Base-by-base conservation (phyloP, 441 rosid genomes). In the Aquilaria agallochum region DNA sequence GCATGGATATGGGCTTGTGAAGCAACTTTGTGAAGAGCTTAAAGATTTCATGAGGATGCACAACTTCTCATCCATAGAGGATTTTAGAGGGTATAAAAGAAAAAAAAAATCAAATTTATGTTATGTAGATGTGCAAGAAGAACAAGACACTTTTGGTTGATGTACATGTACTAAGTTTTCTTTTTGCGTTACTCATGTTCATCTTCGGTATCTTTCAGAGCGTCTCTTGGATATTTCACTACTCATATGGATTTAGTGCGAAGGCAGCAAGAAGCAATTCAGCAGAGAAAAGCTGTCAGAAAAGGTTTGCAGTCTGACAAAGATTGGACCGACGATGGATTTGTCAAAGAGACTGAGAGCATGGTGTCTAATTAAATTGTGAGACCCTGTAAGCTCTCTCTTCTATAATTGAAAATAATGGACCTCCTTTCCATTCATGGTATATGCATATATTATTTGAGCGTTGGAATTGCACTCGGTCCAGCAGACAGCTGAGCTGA, bases 251-350 rank as follows among this genome's bases (percentile, higher is more conserved):
- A 94, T 68, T 70, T 90, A 65, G 97, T 94, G 3, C 71, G 66
- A 14, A 80, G 96, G 66, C 97, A 94, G 68, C 78, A 80, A 71
- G 97, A 84, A 75, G 98, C 96, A 0, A 83, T 94, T 44, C 77
- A 70, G 56, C 87, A 75, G 69, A 74, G 97, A 71, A 90, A 84
- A 71, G 96, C 93, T 7, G 53, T 78, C 56, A 88, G 55, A 76
- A 83, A 75, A 64, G 97, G 99, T 13, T 67, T 91, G 78, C 82
- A 82, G 65, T 91, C 97, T n/a, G 97, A 94, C 65, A 94, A 89
- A 72, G 99, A 94, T 36, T 89, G 99, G 99, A 94, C 97, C 0
- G 96, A 96, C 55, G 99, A 95, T 73, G 97, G 99, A 59, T 94
- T 94, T 55, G 97, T 91, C 53, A 82, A 82, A 15, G 99, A 92